Evolutionary conservation across 768 basidiomycete genomes (phyloP).

Genomic region (Lentinus tigrinus): DNA sequence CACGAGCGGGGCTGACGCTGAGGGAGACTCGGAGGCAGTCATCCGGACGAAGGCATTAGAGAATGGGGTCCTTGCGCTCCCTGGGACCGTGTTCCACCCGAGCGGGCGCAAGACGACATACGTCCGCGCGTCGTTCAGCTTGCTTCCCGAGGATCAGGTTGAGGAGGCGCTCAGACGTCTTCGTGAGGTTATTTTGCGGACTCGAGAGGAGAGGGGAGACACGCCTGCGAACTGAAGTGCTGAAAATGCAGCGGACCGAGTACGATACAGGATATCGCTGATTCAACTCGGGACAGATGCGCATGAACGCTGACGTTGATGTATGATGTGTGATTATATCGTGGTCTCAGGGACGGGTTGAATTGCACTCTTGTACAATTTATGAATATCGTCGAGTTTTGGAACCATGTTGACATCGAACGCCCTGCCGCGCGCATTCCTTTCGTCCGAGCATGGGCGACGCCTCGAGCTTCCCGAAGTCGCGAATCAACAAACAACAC

Average conservation of each 20-base stretch:
- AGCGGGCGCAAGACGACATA: conserved; percentile 66
- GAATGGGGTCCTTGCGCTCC: conserved; percentile 85
- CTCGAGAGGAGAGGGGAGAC: conserved; percentile 5
- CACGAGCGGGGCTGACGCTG: conserved; percentile 6
- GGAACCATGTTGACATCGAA: too few relatives aligned
- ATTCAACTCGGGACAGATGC: too few relatives aligned
- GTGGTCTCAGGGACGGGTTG: too few relatives aligned
- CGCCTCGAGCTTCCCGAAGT: not conserved
- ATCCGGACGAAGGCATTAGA: conserved; percentile 76
- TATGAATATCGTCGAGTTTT: too few relatives aligned
- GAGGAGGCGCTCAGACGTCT: conserved; percentile 73
- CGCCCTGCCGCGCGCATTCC: too few relatives aligned
- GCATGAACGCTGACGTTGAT: too few relatives aligned
- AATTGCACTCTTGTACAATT: too few relatives aligned
- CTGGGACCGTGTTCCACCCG: conserved; percentile 81
- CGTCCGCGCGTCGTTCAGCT: conserved; percentile 82
- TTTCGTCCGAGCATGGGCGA: too few relatives aligned
- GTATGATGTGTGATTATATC: too few relatives aligned
- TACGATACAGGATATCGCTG: too few relatives aligned
- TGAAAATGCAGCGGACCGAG: too few relatives aligned
- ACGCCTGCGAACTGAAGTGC: too few relatives aligned
- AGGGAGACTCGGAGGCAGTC: conserved; percentile 69
- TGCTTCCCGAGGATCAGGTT: conserved; percentile 62
- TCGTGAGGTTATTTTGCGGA: conserved; percentile 26
- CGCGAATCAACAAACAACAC: conserved; percentile 6